Evolutionary conservation across 225 moss, liverwort and hornwort species (phyloP).

Genomic region (Neckera pumila): DNA sequence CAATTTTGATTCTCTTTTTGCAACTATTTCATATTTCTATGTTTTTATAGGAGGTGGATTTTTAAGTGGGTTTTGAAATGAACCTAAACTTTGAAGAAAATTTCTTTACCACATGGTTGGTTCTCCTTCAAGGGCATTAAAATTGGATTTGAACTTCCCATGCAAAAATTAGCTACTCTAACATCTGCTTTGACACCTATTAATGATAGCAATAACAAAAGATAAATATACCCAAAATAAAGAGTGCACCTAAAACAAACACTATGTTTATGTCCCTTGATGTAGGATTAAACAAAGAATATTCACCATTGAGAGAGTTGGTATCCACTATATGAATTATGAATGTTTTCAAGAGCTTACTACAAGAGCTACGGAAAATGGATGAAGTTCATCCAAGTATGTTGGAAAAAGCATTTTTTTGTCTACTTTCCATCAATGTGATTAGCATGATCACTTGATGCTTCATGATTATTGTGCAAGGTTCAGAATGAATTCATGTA

Average conservation of each 20-base stretch:
- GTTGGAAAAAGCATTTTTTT: background rate
- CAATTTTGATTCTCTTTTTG: background rate
- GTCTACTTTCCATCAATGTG: background rate
- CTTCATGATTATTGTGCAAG: background rate
- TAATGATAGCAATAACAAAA: background rate
- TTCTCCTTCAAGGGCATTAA: no score
- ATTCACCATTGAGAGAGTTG: fast-evolving
- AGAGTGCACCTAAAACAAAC: background rate
- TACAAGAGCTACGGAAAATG: fast-evolving
- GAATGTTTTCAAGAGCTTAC: background rate
- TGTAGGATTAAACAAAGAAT: background rate
- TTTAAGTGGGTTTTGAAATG: no score
- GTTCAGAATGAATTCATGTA: background rate
- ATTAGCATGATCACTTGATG: background rate
- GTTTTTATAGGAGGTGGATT: no score
- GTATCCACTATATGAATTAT: background rate
- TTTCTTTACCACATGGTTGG: fast-evolving
- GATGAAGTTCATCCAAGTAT: background rate
- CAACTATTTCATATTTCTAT: background rate
- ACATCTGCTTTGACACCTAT: fast-evolving
- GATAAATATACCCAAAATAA: background rate
- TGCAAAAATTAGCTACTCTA: background rate
- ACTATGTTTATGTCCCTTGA: background rate
- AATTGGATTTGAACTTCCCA: background rate
- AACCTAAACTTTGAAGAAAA: fast-evolving